A percentile compares a stretch with the other conserved stretches of the same genome.
Conservation (phyloP, 352 stramenopile genomes). For the Pseudoperonospora humuli region DNA sequence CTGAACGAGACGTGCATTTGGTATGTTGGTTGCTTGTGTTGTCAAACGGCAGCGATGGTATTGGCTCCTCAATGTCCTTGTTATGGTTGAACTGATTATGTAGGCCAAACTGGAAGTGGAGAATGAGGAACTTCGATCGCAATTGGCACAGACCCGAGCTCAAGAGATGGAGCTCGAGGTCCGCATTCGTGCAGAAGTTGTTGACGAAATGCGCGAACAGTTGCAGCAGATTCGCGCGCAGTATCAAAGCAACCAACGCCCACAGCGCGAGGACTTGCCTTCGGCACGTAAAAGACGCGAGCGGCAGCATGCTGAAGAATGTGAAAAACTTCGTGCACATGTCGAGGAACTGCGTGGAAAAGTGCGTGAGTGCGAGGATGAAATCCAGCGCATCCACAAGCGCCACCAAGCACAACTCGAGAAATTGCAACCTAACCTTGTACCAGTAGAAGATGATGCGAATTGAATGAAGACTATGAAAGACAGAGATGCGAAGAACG, state of each 20-base stretch:
- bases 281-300: conserved; percentile 34
- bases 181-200: conserved; percentile 52
- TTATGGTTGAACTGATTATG: not conserved
- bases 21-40: conserved; percentile 1
- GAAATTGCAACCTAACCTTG: conserved; percentile 20
- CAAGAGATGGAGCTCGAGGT: conserved; percentile 60
- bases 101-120: conserved; percentile 48
- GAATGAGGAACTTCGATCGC: conserved; percentile 50
- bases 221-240: conserved; percentile 55
- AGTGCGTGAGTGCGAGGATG: conserved; percentile 70
- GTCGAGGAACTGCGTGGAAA: conserved; percentile 60
- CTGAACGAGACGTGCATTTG: conserved; percentile 24
- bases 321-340: conserved; percentile 43
- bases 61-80: conserved; percentile 1
- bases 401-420: conserved; percentile 40
- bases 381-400: conserved; percentile 68
- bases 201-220: conserved; percentile 61
- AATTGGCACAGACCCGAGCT: conserved; percentile 39
- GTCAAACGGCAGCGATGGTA: not conserved
- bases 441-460: conserved; percentile 4
- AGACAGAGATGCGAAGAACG: not conserved
- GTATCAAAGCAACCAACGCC: conserved; percentile 36
- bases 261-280: conserved; percentile 25
- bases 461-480: conserved; percentile 5
- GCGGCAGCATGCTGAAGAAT: conserved; percentile 38